phyloP scores from a whole-genome alignment of 2,329 filamentous ascomycete genomes.

The Aspergillus sp. region DNA sequence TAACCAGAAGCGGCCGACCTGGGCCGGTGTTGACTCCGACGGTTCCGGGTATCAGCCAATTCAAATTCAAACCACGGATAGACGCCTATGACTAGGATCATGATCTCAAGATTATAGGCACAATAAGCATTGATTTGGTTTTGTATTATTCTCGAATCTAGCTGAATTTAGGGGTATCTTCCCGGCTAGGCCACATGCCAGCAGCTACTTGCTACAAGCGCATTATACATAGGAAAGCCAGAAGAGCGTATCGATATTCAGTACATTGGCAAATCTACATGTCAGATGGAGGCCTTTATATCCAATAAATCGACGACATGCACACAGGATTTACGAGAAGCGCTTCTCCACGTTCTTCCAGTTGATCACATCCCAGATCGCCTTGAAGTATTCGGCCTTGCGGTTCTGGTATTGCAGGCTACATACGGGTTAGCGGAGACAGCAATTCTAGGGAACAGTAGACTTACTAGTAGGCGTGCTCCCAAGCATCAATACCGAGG shows the following conservation, averaged over 20 bases:
- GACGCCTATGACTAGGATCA: background rate
- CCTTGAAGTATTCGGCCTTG: slow-evolving; percentile 92
- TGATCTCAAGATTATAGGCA: background rate
- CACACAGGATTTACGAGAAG: slow-evolving; percentile 51
- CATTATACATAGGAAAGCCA: background rate
- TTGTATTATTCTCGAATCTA: background rate
- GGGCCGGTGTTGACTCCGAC: background rate
- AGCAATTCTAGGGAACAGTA: background rate
- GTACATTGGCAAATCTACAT: background rate
- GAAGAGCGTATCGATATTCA: background rate
- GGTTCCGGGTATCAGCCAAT: slow-evolving; percentile 3
- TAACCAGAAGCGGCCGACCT: background rate
- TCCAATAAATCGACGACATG: background rate
- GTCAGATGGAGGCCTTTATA: background rate
- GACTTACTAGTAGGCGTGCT: slow-evolving; percentile 84
- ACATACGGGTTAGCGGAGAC: slow-evolving; percentile 17
- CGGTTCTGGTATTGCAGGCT: slow-evolving; percentile 92
- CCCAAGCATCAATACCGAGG: slow-evolving; percentile 90
- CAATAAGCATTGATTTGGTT: background rate
- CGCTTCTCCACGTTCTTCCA: slow-evolving; percentile 86
- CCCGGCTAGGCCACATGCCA: background rate
- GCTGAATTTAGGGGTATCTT: background rate
- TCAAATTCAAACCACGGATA: background rate
- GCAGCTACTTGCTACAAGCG: background rate
- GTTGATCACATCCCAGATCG: slow-evolving; percentile 94